phyloP scores from a whole-genome alignment of 2,329 filamentous ascomycete genomes.

The Fusarium chlamydosporum region DNA sequence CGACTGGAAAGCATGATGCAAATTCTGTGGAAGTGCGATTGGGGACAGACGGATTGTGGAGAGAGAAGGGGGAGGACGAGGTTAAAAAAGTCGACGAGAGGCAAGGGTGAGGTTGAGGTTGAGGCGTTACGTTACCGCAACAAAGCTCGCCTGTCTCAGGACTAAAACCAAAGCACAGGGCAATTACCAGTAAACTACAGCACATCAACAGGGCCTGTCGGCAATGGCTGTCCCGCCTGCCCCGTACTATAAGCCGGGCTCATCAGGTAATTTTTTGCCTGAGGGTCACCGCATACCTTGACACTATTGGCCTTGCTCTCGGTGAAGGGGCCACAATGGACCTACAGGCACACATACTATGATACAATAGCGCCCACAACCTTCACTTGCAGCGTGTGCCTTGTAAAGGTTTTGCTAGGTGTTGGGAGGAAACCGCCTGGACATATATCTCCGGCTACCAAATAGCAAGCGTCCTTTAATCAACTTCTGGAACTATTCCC shows the following conservation, averaged over 20 bases:
- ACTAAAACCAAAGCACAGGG: constrained; percentile 39
- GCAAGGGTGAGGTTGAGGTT: constrained; percentile 39
- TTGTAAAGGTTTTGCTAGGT: constrained; percentile 12
- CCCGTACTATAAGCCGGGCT: constrained; percentile 6
- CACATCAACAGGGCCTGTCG: constrained; percentile 45
- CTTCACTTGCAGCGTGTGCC: constrained; percentile 24
- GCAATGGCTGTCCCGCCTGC: constrained; percentile 42
- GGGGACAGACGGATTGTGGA: constrained; percentile 40
- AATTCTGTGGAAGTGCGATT: constrained; percentile 50
- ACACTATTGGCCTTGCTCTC: constrained; percentile 33
- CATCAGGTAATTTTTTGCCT: constrained; percentile 49
- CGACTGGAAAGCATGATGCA: constrained; percentile 71
- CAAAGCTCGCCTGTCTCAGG: constrained; percentile 44
- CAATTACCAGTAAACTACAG: constrained; percentile 20
- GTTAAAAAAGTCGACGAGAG: constrained; percentile 45
- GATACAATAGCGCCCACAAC: neutral
- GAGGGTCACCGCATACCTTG: constrained; percentile 17
- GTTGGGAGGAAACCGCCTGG: constrained; percentile 32
- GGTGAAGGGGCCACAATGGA: constrained; percentile 5
- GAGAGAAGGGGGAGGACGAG: constrained; percentile 38
- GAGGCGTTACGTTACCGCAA: constrained; percentile 45
- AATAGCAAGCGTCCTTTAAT: constrained; percentile 12
- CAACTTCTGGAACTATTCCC: constrained; percentile 24
- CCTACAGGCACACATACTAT: neutral
- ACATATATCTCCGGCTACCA: constrained; percentile 47